phyloP scores from a whole-genome alignment of 768 basidiomycete species.

The Naganishia vaughanmartiniae region DNA sequence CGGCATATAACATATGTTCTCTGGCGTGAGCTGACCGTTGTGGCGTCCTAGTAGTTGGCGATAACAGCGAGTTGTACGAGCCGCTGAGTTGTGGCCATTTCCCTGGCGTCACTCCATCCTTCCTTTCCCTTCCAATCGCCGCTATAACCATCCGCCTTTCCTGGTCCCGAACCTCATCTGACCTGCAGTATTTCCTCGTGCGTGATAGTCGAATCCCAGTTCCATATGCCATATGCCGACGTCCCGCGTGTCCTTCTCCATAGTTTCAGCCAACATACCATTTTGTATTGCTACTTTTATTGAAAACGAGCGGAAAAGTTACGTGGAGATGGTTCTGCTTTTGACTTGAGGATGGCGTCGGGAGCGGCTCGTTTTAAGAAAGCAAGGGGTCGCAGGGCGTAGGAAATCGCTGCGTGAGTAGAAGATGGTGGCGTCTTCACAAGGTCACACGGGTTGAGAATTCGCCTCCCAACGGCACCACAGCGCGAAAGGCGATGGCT shows the following conservation, averaged over 20 bases:
- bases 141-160: neutral
- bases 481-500: slow-evolving; percentile 2
- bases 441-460: neutral
- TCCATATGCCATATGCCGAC: slow-evolving; percentile 15
- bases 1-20: neutral
- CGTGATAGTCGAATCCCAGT: neutral
- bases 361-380: slow-evolving; percentile 25
- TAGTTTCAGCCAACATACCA: slow-evolving; percentile 4
- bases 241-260: neutral
- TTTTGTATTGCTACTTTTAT: slow-evolving; percentile 26
- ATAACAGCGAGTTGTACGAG: neutral
- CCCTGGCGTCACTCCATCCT: too few relatives aligned
- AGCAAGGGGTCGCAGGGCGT: neutral
- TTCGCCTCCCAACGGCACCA: neutral
- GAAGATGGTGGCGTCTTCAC: neutral
- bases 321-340: slow-evolving; percentile 26
- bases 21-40: neutral
- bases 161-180: neutral
- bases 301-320: slow-evolving; percentile 28
- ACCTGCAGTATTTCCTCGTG: neutral
- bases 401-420: neutral
- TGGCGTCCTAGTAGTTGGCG: neutral
- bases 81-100: neutral
- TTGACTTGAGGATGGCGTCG: slow-evolving; percentile 25
- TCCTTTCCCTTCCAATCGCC: neutral